Evolutionary conservation across 805 yeast species (phyloP), one percentile per base, ranked within the genome.

Genomic region (Monosporozyma solicola): DNA sequence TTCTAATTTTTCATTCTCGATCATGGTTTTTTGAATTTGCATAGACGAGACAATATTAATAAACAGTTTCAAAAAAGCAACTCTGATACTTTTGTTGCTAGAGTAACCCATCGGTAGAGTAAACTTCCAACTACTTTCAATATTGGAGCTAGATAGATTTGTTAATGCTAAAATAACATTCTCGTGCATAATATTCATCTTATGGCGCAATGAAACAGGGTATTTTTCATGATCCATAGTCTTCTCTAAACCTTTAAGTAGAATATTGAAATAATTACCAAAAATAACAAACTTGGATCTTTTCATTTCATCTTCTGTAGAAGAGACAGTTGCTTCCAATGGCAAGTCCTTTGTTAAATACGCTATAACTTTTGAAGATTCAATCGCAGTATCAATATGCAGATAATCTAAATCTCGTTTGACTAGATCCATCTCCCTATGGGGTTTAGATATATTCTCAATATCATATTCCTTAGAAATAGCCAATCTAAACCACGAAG

Each of bases 51-150:
- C 71, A 63, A 87, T 85, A 51, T 84, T 81, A 2, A 85, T 80
- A 58, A 89, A 88, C 1, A 89, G 92, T 53, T 84, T 83, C 61
- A 89, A 73, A 62, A 88, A 87, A 0, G 95, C 81, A 10, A 84
- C 72, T 55, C 94, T 72, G 31, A 87, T 82, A 51, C 81, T 76
- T 13, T 71, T 67, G 63, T 85, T 85, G 24, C 77, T 77, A 60
- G 87, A 87, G 60, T 82, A 87, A 0, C 95, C 94, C 64, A 88
- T 76, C 0, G 94, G 90, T 15, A 88, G 66, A 2, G 91, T 89
- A 65, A 80, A 80, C 51, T 80, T 81, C 60, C 89, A 71, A 7
- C 96, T 95, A 25, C 86, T 82, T 52, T 84, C 89, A 6, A 84
- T 81, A 60, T 89, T 89, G 3, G 87, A 77, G 59, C 80, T 82